Conservation (phyloP, 106 monocot species). For the Chionographis japonica region DNA sequence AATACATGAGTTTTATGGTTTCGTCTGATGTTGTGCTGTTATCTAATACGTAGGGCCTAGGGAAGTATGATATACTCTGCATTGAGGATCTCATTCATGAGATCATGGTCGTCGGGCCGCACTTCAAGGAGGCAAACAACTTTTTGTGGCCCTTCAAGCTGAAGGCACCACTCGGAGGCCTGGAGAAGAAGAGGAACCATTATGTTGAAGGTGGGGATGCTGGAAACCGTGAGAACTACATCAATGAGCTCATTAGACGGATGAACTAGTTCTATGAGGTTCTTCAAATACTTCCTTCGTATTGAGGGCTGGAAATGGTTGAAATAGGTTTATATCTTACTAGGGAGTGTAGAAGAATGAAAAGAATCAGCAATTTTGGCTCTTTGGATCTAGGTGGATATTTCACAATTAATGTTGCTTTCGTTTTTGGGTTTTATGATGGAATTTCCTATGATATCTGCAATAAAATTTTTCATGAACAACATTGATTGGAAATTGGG, state of each 20-base stretch:
- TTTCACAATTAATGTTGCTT: too few relatives aligned
- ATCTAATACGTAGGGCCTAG: conserved; percentile 5
- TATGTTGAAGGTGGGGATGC: conserved; percentile 34
- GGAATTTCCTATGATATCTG: too few relatives aligned
- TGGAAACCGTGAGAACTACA: conserved; percentile 24
- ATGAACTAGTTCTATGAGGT: conserved; percentile 15
- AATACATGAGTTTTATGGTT: neutral
- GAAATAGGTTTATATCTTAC: too few relatives aligned
- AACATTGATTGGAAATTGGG: too few relatives aligned
- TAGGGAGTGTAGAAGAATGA: too few relatives aligned
- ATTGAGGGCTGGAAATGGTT: too few relatives aligned
- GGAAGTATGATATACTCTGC: conserved; percentile 21
- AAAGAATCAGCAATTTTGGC: too few relatives aligned
- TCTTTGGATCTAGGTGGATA: too few relatives aligned
- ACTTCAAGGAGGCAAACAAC: conserved; percentile 32
- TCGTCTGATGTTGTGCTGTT: neutral
- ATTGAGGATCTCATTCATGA: conserved; percentile 30
- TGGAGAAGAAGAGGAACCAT: conserved; percentile 30
- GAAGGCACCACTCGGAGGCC: conserved; percentile 17
- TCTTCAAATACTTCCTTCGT: too few relatives aligned
- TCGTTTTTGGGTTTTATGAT: too few relatives aligned
- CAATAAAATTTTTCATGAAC: too few relatives aligned
- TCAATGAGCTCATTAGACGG: conserved; percentile 27
- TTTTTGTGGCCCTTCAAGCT: conserved; percentile 23
- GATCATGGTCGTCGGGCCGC: conserved; percentile 23